Conservation (phyloP, 139 green algal species). For the Ettlia oleoabundans region DNA sequence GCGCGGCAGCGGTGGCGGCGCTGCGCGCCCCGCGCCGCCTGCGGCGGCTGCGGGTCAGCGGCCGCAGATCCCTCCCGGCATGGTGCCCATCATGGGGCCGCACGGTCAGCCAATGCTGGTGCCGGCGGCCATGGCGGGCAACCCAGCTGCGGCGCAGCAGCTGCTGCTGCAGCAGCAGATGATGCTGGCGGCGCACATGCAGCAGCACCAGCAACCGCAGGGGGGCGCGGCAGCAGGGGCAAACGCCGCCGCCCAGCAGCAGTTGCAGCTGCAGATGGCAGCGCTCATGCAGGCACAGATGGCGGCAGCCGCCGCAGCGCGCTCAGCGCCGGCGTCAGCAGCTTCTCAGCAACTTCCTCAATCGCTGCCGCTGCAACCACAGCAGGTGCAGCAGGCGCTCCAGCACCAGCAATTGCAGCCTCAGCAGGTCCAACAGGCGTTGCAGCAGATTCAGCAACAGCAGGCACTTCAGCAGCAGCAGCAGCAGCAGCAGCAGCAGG, state of each 20-base stretch:
- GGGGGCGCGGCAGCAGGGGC: not conserved
- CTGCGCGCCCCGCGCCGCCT: not conserved
- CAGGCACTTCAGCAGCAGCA: not conserved
- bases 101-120: conserved; percentile 30
- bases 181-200: not conserved
- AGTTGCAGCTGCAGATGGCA: conserved; percentile 21
- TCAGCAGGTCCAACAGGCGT: not conserved
- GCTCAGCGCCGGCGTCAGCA: not conserved
- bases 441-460: no score
- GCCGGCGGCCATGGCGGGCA: not conserved
- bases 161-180: conserved; percentile 27
- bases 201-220: conserved; percentile 12
- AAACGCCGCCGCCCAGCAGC: not conserved
- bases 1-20: not conserved
- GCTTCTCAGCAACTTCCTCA: not conserved
- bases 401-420: no score
- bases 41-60: not conserved
- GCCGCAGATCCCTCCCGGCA: not conserved
- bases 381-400: no score
- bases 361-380: not conserved
- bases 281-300: conserved; percentile 9
- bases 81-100: conserved; percentile 16
- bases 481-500: not conserved
- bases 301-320: conserved; percentile 4
- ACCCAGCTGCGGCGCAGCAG: conserved; percentile 16